Percentiles rank a stretch among this genome's conserved stretches.
Evolutionary conservation across 2,329 filamentous ascomycete genomes (phyloP).

Genomic region (Triangularia setosa): DNA sequence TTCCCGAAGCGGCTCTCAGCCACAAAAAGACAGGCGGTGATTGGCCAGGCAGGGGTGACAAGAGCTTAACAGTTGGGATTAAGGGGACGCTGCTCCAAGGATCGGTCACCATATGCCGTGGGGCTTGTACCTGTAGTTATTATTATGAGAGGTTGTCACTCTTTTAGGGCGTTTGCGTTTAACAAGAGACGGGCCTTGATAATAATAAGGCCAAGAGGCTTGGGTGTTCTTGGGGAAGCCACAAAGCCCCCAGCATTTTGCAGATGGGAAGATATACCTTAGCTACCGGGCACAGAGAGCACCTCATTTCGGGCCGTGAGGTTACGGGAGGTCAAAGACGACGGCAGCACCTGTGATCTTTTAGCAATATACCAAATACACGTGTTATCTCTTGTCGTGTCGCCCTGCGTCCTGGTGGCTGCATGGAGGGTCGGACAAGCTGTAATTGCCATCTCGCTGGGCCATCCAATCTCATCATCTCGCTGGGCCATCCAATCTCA

Average conservation of each 20-base stretch:
- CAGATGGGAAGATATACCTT: not conserved
- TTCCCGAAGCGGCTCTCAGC: conserved; percentile 20
- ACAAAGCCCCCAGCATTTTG: not conserved
- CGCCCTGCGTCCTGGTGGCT: not conserved
- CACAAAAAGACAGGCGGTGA: conserved; percentile 2
- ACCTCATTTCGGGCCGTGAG: not conserved
- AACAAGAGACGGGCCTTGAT: not conserved
- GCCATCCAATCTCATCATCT: not conserved
- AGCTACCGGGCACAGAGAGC: too few species aligned
- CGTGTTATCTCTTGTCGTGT: conserved; percentile 1
- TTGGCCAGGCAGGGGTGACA: conserved; percentile 12
- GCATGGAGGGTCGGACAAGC: conserved; percentile 3
- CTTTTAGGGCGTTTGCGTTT: not conserved
- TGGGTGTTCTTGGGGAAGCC: not conserved
- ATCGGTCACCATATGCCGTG: not conserved
- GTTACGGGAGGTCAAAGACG: not conserved
- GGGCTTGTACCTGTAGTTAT: not conserved
- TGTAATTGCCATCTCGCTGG: conserved; percentile 1
- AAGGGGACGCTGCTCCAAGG: conserved; percentile 17
- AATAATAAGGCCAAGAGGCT: not conserved
- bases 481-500: too few species aligned
- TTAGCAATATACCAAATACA: not conserved
- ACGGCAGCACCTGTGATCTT: not conserved
- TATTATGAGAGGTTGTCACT: not conserved
- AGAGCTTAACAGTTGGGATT: conserved; percentile 15